Evolutionary conservation across 257 asterid genomes (phyloP).

Genomic region (Solanum gandarillasii): DNA sequence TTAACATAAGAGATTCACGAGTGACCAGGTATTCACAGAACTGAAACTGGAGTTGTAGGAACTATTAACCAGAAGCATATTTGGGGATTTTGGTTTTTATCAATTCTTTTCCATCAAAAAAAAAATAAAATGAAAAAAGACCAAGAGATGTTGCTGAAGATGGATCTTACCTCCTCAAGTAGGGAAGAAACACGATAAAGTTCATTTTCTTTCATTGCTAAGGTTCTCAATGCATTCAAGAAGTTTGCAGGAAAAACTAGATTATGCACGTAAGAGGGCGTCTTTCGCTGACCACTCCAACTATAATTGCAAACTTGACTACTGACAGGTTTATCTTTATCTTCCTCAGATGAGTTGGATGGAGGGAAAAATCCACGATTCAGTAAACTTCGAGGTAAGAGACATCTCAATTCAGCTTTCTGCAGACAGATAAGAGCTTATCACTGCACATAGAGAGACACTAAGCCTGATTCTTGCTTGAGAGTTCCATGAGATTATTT

Average conservation of each 20-base stretch:
- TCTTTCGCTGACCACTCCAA: constrained; percentile 74
- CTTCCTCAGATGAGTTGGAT: constrained; percentile 19
- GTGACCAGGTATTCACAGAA: not conserved
- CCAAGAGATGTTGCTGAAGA: not conserved
- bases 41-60: not conserved
- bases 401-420: constrained; percentile 81
- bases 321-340: constrained; percentile 4
- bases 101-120: not conserved
- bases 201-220: constrained; percentile 71
- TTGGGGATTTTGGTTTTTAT: not conserved
- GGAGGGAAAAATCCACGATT: constrained; percentile 63
- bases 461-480: not conserved
- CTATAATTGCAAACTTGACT: constrained; percentile 33
- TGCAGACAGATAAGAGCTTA: constrained; percentile 20
- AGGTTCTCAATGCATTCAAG: constrained; percentile 72
- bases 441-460: constrained; percentile 1
- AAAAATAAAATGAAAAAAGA: not conserved
- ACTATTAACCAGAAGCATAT: not conserved
- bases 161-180: constrained; percentile 63
- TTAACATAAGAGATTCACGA: not conserved
- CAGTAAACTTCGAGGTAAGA: constrained; percentile 58
- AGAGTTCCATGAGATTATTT: not conserved
- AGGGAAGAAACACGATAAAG: constrained; percentile 57
- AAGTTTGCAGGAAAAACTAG: constrained; percentile 83
- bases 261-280: constrained; percentile 49